Evolutionary conservation across 2,329 filamentous ascomycete species (phyloP).

Genomic region (Hypoxylon sp.): DNA sequence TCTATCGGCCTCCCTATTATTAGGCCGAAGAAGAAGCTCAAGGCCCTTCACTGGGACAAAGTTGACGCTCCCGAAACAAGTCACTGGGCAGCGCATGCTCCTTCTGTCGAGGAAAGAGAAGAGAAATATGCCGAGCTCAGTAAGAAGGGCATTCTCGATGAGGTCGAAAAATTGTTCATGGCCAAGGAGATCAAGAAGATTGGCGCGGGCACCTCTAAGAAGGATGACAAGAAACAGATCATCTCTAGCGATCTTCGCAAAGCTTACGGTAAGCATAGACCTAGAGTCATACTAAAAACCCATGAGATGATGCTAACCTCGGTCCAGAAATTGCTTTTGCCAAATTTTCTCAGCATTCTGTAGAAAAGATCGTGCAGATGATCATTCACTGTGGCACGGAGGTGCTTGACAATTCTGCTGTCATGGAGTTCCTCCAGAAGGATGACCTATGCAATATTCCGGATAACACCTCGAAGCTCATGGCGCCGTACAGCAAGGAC

Average conservation of each 20-base stretch:
- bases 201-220: constrained; percentile 74
- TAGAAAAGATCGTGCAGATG: constrained; percentile 88
- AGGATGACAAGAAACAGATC: constrained; percentile 96
- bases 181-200: constrained; percentile 95
- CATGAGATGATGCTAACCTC: constrained; percentile 44
- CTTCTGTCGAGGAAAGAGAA: constrained; percentile 88
- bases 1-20: constrained; percentile 79
- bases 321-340: constrained; percentile 81
- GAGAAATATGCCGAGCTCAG: constrained; percentile 95
- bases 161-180: constrained; percentile 96
- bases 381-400: constrained; percentile 94
- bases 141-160: constrained; percentile 93
- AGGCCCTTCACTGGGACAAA: constrained; percentile 99
- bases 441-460: constrained; percentile 92
- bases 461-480: constrained; percentile 86
- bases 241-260: constrained; percentile 91
- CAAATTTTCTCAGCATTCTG: constrained; percentile 86
- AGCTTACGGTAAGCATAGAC: constrained; percentile 70
- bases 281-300: not conserved
- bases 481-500: constrained; percentile 96
- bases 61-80: constrained; percentile 91
- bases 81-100: constrained; percentile 88
- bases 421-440: constrained; percentile 96
- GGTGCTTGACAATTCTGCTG: constrained; percentile 85
- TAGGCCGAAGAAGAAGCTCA: constrained; percentile 98